A percentile compares a stretch with the other conserved stretches of the same genome.
These are phyloP conservation scores for Begonia fuchsioides DNA, from an alignment of 306 rosid genomes.

Conservation along the genomic window DNA sequence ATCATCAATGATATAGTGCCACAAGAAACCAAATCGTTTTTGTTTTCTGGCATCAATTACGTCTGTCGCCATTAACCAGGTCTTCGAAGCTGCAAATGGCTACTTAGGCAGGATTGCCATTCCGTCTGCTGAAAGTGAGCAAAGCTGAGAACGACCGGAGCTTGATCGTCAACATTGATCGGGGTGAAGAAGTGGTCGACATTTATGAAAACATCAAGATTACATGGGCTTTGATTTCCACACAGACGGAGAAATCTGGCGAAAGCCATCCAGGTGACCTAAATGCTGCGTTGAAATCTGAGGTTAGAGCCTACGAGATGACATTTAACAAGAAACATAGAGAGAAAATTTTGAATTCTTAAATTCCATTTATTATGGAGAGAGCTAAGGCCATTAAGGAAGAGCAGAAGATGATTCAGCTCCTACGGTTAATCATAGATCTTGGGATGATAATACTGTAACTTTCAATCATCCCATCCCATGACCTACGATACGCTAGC, in stretches of 20 bases:
- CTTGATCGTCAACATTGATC: conserved; percentile 30
- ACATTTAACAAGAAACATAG: conserved; percentile 46
- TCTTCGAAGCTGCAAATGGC: conserved; percentile 45
- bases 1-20: conserved; percentile 36
- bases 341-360: conserved; percentile 21
- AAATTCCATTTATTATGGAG: conserved; percentile 28
- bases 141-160: conserved; percentile 22
- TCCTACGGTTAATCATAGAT: conserved; percentile 21
- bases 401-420: conserved; percentile 24
- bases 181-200: conserved; percentile 24
- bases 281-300: conserved; percentile 25
- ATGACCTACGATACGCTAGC: conserved; percentile 51
- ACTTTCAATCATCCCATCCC: conserved; percentile 59
- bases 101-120: conserved; percentile 34
- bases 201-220: conserved; percentile 26
- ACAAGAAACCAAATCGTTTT: conserved; percentile 13
- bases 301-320: conserved; percentile 35
- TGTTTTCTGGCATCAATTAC: conserved; percentile 13
- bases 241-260: conserved; percentile 10
- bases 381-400: conserved; percentile 29
- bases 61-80: conserved; percentile 22
- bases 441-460: conserved; percentile 8
- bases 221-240: conserved; percentile 29
- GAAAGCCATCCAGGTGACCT: conserved; percentile 6
- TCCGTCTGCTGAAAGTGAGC: conserved; percentile 25